Percentiles rank a stretch among this genome's conserved stretches.
Evolutionary conservation across 2,329 filamentous ascomycete species (phyloP).

Genomic region (Thelonectria olida): DNA sequence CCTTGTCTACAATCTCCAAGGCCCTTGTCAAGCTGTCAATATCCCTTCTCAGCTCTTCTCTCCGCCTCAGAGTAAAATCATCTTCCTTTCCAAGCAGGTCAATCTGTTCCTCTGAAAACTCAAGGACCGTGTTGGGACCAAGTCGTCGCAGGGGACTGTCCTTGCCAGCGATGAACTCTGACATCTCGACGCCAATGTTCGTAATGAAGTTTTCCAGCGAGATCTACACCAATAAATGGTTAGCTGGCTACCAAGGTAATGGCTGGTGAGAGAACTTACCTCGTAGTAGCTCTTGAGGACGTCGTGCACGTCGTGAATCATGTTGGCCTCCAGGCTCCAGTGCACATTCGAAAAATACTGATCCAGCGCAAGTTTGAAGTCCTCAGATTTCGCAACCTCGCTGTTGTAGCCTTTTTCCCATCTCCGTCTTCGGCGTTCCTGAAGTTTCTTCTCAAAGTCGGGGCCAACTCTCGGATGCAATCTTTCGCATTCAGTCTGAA

Average conservation of each 20-base stretch:
- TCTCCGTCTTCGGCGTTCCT: constrained; percentile 30
- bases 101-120: constrained; percentile 24
- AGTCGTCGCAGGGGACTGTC: constrained; percentile 31
- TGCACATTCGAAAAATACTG: constrained; percentile 3
- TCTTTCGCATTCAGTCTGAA: constrained; percentile 16
- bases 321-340: constrained; percentile 35
- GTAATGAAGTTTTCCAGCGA: constrained; percentile 41
- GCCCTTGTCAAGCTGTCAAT: constrained; percentile 30
- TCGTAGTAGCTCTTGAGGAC: constrained; percentile 49
- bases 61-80: constrained; percentile 19
- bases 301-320: constrained; percentile 47
- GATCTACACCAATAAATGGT: constrained; percentile 29
- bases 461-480: constrained; percentile 36
- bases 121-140: constrained; percentile 17
- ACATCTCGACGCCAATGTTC: constrained; percentile 23
- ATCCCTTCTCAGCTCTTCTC: constrained; percentile 27
- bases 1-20: constrained; percentile 29
- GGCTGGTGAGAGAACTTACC: constrained; percentile 27
- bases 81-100: constrained; percentile 27
- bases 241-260: background rate
- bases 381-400: background rate
- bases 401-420: too few relatives aligned
- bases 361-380: too few relatives aligned
- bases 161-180: constrained; percentile 25
- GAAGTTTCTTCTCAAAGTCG: constrained; percentile 33